phyloP scores from a whole-genome alignment of 768 basidiomycete species.

The Kwoniella newhampshirensis region DNA sequence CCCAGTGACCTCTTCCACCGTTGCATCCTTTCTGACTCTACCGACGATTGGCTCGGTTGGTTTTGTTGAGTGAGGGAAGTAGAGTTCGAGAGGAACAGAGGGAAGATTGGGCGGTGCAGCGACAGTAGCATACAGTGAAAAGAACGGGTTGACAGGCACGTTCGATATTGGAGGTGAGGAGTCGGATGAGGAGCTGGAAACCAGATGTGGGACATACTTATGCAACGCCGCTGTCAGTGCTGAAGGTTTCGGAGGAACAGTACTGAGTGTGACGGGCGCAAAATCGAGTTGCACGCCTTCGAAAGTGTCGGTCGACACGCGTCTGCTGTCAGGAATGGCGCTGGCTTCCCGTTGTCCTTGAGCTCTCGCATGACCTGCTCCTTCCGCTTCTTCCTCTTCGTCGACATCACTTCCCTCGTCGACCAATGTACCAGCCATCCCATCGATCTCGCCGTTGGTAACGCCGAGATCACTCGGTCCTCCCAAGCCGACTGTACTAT shows the following conservation, averaged over 20 bases:
- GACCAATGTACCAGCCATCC: conserved; percentile 27
- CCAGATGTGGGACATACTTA: conserved; percentile 56
- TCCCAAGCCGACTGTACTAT: conserved; percentile 19
- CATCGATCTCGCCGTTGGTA: conserved; percentile 14
- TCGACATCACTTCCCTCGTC: conserved; percentile 49
- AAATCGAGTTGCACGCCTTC: conserved; percentile 22
- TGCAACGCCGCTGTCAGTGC: conserved; percentile 74
- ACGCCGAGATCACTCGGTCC: conserved; percentile 28
- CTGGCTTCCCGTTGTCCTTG: conserved; percentile 6
- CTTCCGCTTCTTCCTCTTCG: conserved; percentile 38
- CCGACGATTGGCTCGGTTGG: conserved; percentile 66
- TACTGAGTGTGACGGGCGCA: conserved; percentile 22
- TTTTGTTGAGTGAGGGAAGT: conserved; percentile 73
- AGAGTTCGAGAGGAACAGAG: conserved; percentile 68
- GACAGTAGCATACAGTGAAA: conserved; percentile 79
- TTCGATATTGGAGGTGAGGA: conserved; percentile 54
- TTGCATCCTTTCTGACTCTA: conserved; percentile 79
- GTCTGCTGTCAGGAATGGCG: conserved; percentile 7
- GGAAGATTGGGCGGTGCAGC: conserved; percentile 70
- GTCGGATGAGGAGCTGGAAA: conserved; percentile 13
- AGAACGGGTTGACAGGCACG: conserved; percentile 71
- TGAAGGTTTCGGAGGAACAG: conserved; percentile 55
- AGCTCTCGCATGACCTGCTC: conserved; percentile 4
- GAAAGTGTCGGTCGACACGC: conserved; percentile 8
- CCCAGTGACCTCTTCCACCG: conserved; percentile 93